phyloP scores from a whole-genome alignment of 768 basidiomycete genomes.

The Xerocomus spinulosus region DNA sequence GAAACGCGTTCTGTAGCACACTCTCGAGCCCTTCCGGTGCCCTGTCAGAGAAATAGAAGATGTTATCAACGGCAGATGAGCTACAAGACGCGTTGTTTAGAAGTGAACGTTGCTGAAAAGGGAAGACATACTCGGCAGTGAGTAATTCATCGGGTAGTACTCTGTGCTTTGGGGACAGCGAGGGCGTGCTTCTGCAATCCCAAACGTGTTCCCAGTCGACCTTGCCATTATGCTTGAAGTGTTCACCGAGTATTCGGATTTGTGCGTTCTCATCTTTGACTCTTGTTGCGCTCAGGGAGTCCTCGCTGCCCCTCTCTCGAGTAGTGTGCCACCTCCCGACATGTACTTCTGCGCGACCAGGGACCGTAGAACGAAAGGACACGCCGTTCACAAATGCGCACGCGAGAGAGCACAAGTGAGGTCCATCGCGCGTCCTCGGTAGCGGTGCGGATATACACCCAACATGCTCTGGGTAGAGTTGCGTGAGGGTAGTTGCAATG shows the following conservation, averaged over 20 bases:
- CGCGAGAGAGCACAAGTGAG: slow-evolving; percentile 55
- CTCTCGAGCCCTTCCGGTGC: slow-evolving; percentile 53
- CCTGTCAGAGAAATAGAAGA: slow-evolving; percentile 56
- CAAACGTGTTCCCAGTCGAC: slow-evolving; percentile 53
- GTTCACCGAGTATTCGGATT: slow-evolving; percentile 2
- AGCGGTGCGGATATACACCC: slow-evolving; percentile 62
- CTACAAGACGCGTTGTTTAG: slow-evolving; percentile 6
- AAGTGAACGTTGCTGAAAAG: background rate
- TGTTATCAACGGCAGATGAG: slow-evolving; percentile 12
- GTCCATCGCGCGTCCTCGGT: slow-evolving; percentile 14
- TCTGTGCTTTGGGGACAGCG: slow-evolving; percentile 1
- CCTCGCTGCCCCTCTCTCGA: slow-evolving; percentile 27
- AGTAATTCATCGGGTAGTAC: slow-evolving; percentile 39
- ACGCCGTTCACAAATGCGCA: slow-evolving; percentile 42
- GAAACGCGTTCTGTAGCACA: slow-evolving; percentile 38
- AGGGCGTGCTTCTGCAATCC: slow-evolving; percentile 28
- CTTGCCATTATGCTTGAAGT: slow-evolving; percentile 2
- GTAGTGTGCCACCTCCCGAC: slow-evolving; percentile 71
- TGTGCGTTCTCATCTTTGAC: background rate
- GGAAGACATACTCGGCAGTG: slow-evolving; percentile 22
- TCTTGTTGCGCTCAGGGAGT: no score
- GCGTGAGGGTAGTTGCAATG: slow-evolving; percentile 37
- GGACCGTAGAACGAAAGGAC: slow-evolving; percentile 60
- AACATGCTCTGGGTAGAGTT: slow-evolving; percentile 39
- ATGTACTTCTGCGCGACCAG: slow-evolving; percentile 52